A percentile compares a stretch with the other conserved stretches of the same genome.
These are phyloP conservation scores for Schizopora paradoxa DNA, from an alignment of 1,284 basidiomycete genomes.

Conservation along the genomic window DNA sequence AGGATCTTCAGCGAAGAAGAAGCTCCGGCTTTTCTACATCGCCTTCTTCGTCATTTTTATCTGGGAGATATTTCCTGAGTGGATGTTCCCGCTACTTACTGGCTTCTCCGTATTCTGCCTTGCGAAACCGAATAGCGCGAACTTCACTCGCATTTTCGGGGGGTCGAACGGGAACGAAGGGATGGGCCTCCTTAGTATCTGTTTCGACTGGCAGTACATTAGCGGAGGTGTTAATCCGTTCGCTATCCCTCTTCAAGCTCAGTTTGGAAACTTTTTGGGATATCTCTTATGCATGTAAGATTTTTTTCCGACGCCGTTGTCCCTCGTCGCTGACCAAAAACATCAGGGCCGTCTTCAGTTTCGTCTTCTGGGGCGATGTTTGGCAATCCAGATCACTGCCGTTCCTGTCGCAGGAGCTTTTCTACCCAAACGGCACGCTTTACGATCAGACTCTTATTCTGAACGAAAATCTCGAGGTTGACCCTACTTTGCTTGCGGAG, in stretches of 20 bases:
- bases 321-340: conserved; percentile 33
- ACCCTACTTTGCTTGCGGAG: conserved; percentile 8
- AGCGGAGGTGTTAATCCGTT: conserved; percentile 30
- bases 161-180: conserved; percentile 42
- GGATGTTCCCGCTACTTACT: conserved; percentile 42
- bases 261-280: conserved; percentile 29
- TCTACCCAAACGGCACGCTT: conserved; percentile 33
- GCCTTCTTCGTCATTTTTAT: conserved; percentile 46
- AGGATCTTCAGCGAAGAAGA: conserved; percentile 29
- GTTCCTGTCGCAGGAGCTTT: conserved; percentile 39
- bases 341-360: conserved; percentile 30
- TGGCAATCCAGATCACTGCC: conserved; percentile 36
- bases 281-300: conserved; percentile 28
- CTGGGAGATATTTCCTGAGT: conserved; percentile 45
- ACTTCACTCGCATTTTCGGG: conserved; percentile 56
- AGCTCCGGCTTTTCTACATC: conserved; percentile 48
- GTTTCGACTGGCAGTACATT: conserved; percentile 34
- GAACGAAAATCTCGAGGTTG: conserved; percentile 25
- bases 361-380: conserved; percentile 26
- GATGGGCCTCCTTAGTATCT: conserved; percentile 28
- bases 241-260: conserved; percentile 34
- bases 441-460: conserved; percentile 38
- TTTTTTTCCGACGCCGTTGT: conserved; percentile 7
- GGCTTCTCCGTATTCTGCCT: conserved; percentile 57
- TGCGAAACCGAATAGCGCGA: conserved; percentile 44